Conservation (phyloP, 2,329 filamentous ascomycete species). For the Aureobasidium sp. region DNA sequence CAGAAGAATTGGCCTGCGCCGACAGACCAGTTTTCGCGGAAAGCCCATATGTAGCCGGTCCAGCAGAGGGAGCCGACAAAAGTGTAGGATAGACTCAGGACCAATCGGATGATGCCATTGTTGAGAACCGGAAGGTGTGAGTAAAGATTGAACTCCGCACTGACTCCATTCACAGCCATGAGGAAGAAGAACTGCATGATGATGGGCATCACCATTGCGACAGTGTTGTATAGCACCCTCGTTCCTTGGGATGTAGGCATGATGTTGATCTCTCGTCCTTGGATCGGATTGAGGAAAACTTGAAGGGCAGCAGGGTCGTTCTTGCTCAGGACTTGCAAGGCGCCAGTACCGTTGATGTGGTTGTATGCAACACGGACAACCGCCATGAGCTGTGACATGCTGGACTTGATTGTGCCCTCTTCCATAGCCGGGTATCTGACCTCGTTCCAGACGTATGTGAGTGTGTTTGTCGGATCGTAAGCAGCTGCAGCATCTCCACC, state of each 20-base stretch:
- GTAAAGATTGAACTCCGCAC: slow-evolving; percentile 31
- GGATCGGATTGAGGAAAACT: slow-evolving; percentile 33
- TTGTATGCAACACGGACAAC: slow-evolving; percentile 29
- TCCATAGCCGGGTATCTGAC: slow-evolving; percentile 34
- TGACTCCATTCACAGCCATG: slow-evolving; percentile 37
- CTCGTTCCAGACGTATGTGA: slow-evolving; percentile 39
- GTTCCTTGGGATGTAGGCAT: slow-evolving; percentile 35
- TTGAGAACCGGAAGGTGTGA: slow-evolving; percentile 22
- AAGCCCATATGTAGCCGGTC: slow-evolving; percentile 37
- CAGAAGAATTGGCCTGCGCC: slow-evolving; percentile 33
- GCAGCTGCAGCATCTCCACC: slow-evolving; percentile 24
- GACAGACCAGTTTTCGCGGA: slow-evolving; percentile 33
- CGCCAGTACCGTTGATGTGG: slow-evolving; percentile 25
- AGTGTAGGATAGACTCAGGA: slow-evolving; percentile 31
- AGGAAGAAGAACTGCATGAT: slow-evolving; percentile 43
- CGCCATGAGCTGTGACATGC: slow-evolving; percentile 27
- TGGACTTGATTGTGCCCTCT: slow-evolving; percentile 27
- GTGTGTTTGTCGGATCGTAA: slow-evolving; percentile 30
- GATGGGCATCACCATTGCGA: slow-evolving; percentile 37
- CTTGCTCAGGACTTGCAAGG: slow-evolving; percentile 18
- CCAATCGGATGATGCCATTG: slow-evolving; percentile 28
- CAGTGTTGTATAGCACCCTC: slow-evolving; percentile 37
- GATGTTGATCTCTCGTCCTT: slow-evolving; percentile 29
- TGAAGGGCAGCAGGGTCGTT: slow-evolving; percentile 27
- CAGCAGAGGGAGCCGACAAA: slow-evolving; percentile 34